These are phyloP conservation scores for Xanthoceras sorbifolium DNA, from an alignment of 345 rosid genomes.

Conservation along the genomic window DNA sequence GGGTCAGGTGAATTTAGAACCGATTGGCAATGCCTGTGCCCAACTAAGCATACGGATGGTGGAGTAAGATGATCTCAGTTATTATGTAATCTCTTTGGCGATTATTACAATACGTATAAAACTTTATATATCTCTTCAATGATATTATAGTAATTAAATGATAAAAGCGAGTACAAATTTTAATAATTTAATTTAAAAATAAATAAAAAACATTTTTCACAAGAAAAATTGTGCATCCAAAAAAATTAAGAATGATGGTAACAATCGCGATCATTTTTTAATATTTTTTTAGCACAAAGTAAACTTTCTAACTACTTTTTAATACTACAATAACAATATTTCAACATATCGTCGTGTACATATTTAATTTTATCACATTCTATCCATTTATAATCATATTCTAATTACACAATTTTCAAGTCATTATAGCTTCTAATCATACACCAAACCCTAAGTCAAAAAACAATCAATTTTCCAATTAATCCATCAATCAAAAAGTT, in stretches of 20 bases:
- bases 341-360: background rate
- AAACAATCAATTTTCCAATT: conserved; percentile 1
- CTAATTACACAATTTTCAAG: background rate
- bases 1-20: background rate
- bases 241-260: background rate
- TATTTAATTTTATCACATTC: too few species aligned
- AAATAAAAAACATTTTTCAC: too few species aligned
- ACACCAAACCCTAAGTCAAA: conserved; percentile 10
- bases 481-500: background rate
- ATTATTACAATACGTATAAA: too few species aligned
- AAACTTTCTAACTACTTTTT: too few species aligned
- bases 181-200: too few species aligned
- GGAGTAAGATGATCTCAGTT: background rate
- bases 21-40: too few species aligned
- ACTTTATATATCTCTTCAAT: too few species aligned
- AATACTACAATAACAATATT: too few species aligned
- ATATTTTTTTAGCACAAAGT: background rate
- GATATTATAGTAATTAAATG: too few species aligned
- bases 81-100: background rate
- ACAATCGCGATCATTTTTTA: background rate
- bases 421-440: background rate
- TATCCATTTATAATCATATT: background rate
- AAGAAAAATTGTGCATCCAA: too few species aligned
- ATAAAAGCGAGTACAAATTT: background rate
- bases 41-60: too few species aligned